These are phyloP conservation scores for Phialemoniopsis sp. DNA, from an alignment of 2,329 filamentous ascomycete species.

Conservation along the genomic window DNA sequence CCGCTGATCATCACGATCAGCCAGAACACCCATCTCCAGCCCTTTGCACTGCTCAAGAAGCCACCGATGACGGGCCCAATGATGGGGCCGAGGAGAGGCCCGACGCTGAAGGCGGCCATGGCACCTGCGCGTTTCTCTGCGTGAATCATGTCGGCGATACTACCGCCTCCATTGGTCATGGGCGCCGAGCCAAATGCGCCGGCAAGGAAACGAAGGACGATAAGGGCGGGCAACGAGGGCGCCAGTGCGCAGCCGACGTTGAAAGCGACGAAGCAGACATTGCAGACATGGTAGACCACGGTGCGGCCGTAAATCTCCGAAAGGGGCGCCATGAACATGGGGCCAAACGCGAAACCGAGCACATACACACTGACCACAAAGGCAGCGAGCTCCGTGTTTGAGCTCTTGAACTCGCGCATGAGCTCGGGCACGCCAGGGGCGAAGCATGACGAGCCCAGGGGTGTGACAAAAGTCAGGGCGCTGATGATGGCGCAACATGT, in stretches of 20 bases:
- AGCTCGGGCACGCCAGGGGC: slow-evolving; percentile 12
- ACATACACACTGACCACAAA: slow-evolving; percentile 4
- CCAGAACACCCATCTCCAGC: slow-evolving; percentile 49
- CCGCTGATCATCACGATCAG: slow-evolving; percentile 35
- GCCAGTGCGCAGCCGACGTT: slow-evolving; percentile 37
- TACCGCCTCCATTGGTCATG: slow-evolving; percentile 62
- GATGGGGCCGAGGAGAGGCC: slow-evolving; percentile 40
- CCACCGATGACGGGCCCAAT: slow-evolving; percentile 43
- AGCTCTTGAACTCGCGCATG: slow-evolving; percentile 11
- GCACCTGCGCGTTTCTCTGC: slow-evolving; percentile 53
- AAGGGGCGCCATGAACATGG: slow-evolving; percentile 3
- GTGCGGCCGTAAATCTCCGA: slow-evolving; percentile 28
- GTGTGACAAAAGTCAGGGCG: slow-evolving; percentile 43
- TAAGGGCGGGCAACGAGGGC: slow-evolving; percentile 42
- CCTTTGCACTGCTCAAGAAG: slow-evolving; percentile 31
- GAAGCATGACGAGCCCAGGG: slow-evolving; percentile 35
- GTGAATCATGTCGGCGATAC: slow-evolving; percentile 61
- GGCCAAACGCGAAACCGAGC: slow-evolving; percentile 4
- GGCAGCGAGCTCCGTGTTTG: slow-evolving; percentile 1
- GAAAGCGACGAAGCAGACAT: slow-evolving; percentile 37
- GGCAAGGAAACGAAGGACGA: slow-evolving; percentile 56
- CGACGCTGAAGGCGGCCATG: slow-evolving; percentile 46
- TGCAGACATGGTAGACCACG: slow-evolving; percentile 36
- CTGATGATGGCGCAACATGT: slow-evolving; percentile 42
- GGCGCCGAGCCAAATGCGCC: slow-evolving; percentile 60